Conservation (phyloP, 2,329 filamentous ascomycete species). For the Chaetomium strumarium region DNA sequence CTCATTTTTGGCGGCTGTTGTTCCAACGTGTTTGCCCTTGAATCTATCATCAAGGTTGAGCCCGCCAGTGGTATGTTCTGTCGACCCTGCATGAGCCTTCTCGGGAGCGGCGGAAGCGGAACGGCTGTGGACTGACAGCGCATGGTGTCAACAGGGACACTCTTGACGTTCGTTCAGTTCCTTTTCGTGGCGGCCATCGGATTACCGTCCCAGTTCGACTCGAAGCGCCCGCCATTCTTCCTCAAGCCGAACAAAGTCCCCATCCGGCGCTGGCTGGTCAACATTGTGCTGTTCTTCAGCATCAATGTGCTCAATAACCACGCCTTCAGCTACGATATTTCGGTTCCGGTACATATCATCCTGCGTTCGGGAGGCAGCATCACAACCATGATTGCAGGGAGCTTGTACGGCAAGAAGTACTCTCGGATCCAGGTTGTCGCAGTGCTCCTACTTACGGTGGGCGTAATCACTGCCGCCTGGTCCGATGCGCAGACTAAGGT, state of each 20-base stretch:
- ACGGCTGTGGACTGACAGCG: conserved; percentile 6
- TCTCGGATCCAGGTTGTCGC: conserved; percentile 72
- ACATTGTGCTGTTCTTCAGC: conserved; percentile 83
- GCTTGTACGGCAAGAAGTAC: conserved; percentile 78
- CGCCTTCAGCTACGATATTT: conserved; percentile 95
- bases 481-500: conserved; percentile 84
- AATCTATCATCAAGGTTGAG: conserved; percentile 91
- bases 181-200: conserved; percentile 74
- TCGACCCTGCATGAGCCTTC: neutral
- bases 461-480: conserved; percentile 82
- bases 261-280: conserved; percentile 76
- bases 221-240: conserved; percentile 61
- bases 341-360: conserved; percentile 94
- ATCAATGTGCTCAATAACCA: conserved; percentile 98
- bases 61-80: conserved; percentile 64
- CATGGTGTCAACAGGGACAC: conserved; percentile 52
- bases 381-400: conserved; percentile 89
- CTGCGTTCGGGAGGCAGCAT: conserved; percentile 91
- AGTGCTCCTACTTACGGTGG: conserved; percentile 75
- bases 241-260: conserved; percentile 75
- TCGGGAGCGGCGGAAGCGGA: neutral
- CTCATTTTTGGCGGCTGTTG: conserved; percentile 80
- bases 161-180: conserved; percentile 86
- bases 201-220: conserved; percentile 68
- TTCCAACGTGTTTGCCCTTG: conserved; percentile 82